Evolutionary conservation across 768 basidiomycete species (phyloP).

Genomic region (Kwoniella mangroviensis): DNA sequence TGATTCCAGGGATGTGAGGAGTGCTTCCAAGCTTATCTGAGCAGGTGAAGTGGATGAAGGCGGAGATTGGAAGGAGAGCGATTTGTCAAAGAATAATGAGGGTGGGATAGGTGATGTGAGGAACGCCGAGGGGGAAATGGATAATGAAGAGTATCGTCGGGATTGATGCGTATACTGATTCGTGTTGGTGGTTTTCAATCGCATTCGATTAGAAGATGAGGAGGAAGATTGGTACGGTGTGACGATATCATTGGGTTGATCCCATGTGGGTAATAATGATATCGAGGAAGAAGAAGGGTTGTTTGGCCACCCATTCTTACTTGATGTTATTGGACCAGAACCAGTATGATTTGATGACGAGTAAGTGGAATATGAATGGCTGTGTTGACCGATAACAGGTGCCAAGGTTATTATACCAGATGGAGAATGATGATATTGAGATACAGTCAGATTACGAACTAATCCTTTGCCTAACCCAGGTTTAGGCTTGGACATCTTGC

Average conservation of each 20-base stretch:
- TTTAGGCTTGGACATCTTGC: constrained; percentile 47
- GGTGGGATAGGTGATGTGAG: constrained; percentile 25
- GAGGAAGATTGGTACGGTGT: constrained; percentile 4
- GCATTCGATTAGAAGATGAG: constrained; percentile 6
- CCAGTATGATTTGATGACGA: constrained; percentile 11
- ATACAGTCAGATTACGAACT: constrained; percentile 41
- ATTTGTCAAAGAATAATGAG: constrained; percentile 24
- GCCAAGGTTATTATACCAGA: constrained; percentile 12
- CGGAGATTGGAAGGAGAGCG: background rate
- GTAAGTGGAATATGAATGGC: constrained; percentile 20
- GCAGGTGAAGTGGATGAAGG: constrained; percentile 16
- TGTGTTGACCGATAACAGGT: constrained; percentile 32
- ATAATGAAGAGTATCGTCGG: constrained; percentile 18
- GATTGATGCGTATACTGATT: background rate
- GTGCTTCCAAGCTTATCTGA: constrained; percentile 25
- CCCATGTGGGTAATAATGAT: constrained; percentile 38
- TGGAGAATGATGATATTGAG: constrained; percentile 23
- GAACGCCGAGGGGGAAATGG: constrained; percentile 24
- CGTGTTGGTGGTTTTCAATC: background rate
- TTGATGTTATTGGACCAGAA: background rate
- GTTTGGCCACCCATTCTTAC: constrained; percentile 16
- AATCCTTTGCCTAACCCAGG: constrained; percentile 47
- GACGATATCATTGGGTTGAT: constrained; percentile 30
- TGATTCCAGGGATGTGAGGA: constrained; percentile 15
- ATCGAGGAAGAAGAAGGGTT: constrained; percentile 18